phyloP scores from a whole-genome alignment of 768 basidiomycete genomes.

The Mycena capillaripes region DNA sequence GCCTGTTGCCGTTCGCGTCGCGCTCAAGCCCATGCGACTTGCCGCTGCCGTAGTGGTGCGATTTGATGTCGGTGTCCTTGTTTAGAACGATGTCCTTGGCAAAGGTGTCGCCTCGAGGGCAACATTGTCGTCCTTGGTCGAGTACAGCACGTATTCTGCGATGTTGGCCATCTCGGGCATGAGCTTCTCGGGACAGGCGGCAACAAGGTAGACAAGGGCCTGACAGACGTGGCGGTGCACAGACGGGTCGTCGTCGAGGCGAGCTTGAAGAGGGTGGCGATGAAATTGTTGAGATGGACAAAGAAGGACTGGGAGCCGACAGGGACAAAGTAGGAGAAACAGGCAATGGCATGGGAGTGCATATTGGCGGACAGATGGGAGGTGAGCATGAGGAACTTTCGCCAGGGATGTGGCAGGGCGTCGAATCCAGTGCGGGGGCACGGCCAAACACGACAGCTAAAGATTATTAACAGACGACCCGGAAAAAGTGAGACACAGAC shows the following conservation, averaged over 20 bases:
- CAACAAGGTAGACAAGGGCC: slow-evolving; percentile 92
- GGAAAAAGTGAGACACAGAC: no score
- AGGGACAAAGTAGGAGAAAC: slow-evolving; percentile 93
- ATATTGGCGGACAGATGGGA: slow-evolving; percentile 91
- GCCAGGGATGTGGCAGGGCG: no score
- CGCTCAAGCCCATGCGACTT: slow-evolving; percentile 90
- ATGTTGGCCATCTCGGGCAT: slow-evolving; percentile 96
- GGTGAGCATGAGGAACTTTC: slow-evolving; percentile 90
- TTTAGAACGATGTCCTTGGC: slow-evolving; percentile 98
- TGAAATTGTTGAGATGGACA: slow-evolving; percentile 93
- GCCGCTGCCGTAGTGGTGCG: slow-evolving; percentile 85
- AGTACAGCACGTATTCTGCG: slow-evolving; percentile 98
- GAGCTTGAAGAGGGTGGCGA: slow-evolving; percentile 93
- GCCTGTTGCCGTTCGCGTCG: slow-evolving; percentile 64
- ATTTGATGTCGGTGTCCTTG: slow-evolving; percentile 96
- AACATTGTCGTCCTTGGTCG: slow-evolving; percentile 96
- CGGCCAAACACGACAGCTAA: no score
- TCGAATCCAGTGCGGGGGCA: no score
- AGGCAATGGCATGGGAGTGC: slow-evolving; percentile 94
- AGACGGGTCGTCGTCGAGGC: slow-evolving; percentile 91
- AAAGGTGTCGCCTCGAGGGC: slow-evolving; percentile 97
- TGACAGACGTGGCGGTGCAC: slow-evolving; percentile 97
- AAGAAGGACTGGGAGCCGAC: slow-evolving; percentile 89
- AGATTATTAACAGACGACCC: no score
- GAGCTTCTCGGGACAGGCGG: slow-evolving; percentile 94